Conservation (phyloP, 768 basidiomycete species). For the Dentipellis fragilis region DNA sequence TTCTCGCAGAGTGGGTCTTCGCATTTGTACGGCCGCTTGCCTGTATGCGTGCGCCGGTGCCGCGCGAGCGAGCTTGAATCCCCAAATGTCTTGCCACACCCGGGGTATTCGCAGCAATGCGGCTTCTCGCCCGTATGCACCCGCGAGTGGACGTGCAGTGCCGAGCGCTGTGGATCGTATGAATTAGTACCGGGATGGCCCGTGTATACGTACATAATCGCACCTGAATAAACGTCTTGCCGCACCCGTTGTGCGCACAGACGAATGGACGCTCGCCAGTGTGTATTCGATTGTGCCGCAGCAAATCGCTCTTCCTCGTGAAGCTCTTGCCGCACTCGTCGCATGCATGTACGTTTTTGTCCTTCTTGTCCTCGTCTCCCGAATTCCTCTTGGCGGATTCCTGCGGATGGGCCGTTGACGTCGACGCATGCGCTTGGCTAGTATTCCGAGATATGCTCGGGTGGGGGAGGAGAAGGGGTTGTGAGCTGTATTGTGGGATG, state of each 20-base stretch:
- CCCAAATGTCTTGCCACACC: slow-evolving; percentile 79
- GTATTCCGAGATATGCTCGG: not conserved
- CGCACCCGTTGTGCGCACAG: slow-evolving; percentile 62
- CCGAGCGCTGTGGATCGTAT: slow-evolving; percentile 54
- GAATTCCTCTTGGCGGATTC: slow-evolving; percentile 6
- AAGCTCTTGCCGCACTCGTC: slow-evolving; percentile 76
- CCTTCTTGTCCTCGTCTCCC: slow-evolving; percentile 20
- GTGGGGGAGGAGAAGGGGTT: not conserved
- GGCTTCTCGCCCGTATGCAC: slow-evolving; percentile 93
- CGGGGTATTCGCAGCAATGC: slow-evolving; percentile 83
- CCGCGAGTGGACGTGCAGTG: slow-evolving; percentile 78
- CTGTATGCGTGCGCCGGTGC: slow-evolving; percentile 83
- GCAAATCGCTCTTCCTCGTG: slow-evolving; percentile 73
- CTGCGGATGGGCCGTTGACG: not conserved
- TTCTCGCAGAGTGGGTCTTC: slow-evolving; percentile 77
- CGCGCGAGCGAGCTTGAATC: slow-evolving; percentile 89
- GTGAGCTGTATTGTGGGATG: not conserved
- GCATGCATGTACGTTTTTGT: slow-evolving; percentile 44
- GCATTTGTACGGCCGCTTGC: slow-evolving; percentile 80
- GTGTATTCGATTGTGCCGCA: slow-evolving; percentile 82
- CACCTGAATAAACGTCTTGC: slow-evolving; percentile 91
- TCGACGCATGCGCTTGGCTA: slow-evolving; percentile 5
- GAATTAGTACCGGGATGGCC: slow-evolving; percentile 4
- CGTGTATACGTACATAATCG: slow-evolving; percentile 12
- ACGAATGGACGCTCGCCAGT: slow-evolving; percentile 83